Base-by-base conservation (phyloP, 192 early-diverging fungal species). In the Coemansia sp. region DNA sequence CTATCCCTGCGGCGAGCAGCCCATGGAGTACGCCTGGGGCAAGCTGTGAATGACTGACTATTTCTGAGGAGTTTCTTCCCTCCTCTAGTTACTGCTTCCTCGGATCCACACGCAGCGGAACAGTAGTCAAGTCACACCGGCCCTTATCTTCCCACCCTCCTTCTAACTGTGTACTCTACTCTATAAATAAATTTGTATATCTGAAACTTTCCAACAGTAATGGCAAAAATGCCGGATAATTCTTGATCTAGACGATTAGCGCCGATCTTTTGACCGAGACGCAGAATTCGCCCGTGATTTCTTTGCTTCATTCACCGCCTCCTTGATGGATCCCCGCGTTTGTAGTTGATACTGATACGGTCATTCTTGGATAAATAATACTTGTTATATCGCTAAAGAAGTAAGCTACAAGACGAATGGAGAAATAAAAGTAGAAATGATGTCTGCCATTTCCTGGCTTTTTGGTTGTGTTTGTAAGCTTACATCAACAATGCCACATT, bases 1-100 rank as follows among this genome's bases (percentile, higher is more conserved):
- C 3, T 71, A 78, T 65, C 75, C 75, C 25, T 78, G 75, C 59
- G 50, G 50, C 23, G 75, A 68, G 61, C 61, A 64, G 38, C 61
- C 65, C 13, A 58, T 47, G 9, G 38, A 42, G 14, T 54, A 54
- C 20, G 31, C n/a, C n/a, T n/a, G n/a, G n/a, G n/a, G n/a, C n/a
- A n/a, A n/a, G n/a, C n/a, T n/a, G n/a, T n/a, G n/a, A 61, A 67
- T 59, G 45, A 63, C n/a, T n/a, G n/a, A n/a, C n/a, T n/a, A n/a
- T n/a, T n/a, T n/a, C n/a, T 34, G 10, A 34, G 33, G 33, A 62
- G 31, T 10, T 50, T 17, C 47, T 45, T 52, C 15, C 45, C 20
- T 61, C n/a, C 20, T 55, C 31, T 33, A 30, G n/a, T n/a, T n/a
- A n/a, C n/a, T n/a, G n/a, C n/a, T n/a, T n/a, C n/a, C n/a, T n/a